Evolutionary conservation across 2,329 filamentous ascomycete species (phyloP), one percentile per base, ranked within the genome.

Genomic region (Elsinoe perseae): DNA sequence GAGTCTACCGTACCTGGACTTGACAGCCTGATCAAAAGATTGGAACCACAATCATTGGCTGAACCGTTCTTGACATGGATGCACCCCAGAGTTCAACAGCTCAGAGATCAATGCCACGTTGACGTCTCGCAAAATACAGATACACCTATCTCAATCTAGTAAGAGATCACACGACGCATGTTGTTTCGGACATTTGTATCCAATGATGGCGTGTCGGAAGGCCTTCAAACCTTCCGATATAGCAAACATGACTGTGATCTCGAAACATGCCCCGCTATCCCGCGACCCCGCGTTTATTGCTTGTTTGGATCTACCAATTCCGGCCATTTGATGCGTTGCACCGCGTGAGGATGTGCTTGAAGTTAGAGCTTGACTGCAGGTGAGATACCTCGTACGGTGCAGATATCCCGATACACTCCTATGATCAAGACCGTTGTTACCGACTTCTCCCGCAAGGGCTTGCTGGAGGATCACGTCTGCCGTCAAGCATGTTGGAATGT

Each of bases 211-310:
- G 5, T n/a, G 7, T 43, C n/a, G 6, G 16, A 20, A 20, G 4
- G n/a, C 18, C 21, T 21, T 43, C 18, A 20, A 3, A 14, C 18
- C 21, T 21, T 43, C 18, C 6, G 40, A 43, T 43, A 18, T 18
- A 43, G 40, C 16, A 20, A 30, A 50, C 25, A 27, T 21, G 21
- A 12, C 40, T 10, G 23, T n/a, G 40, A 12, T 18, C 18, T 25
- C 40, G 40, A 44, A 44, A 52, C 28, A 38, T 52, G 48, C 48
- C 48, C 48, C 48, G 48, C 48, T 28, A 52, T 52, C 30, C n/a
- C 30, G 16, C 48, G 38, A 52, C 48, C 48, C 48, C 48, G 48
- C 48, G 30, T 36, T 38, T 50, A 16, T 18, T 34, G 23, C 25
- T 28, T 34, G 18, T 21, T 38, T 23, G 20, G 48, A 38, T 36